Base-by-base conservation (phyloP, 306 rosid species). In the Acacia crassicarpa region DNA sequence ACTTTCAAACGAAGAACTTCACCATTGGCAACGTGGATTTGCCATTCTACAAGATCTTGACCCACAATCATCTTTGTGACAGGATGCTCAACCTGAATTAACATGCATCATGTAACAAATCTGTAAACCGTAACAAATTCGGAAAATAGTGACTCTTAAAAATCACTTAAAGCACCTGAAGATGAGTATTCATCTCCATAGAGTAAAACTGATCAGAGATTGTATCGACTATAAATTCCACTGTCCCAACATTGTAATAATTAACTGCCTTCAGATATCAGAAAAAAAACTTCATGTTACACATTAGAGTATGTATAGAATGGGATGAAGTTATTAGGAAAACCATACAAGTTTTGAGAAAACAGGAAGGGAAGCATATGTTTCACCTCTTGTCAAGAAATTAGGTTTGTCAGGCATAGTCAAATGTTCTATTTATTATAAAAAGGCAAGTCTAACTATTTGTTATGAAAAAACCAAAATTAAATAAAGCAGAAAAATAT, bases 151-250 rank as follows among this genome's bases (percentile, higher is more conserved):
- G 69, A 69, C 38, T 19, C 51, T 41, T 80, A 74, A 79, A 71
- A 72, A 73, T 20, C 74, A 68, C 78, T 81, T 58, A 78, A 81
- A 81, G 75, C 84, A 95, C 99, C 99, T 95, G 99, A 84, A 95
- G 99, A 72, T 97, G 96, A 66, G 98, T 95, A 80, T 95, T 95
- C 99, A 93, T 95, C 93, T 95, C 99, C 99, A 95, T 93, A 86
- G 92, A 95, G 89, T 91, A 93, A 86, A 95, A 95, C 61, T 93
- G 86, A 62, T 86, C 97, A 5, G 99, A 91, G 76, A 84, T 82
- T 14, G 98, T 95, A 89, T 95, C 99, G 78, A 95, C 99, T 87
- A 95, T 95, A 84, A 95, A 95, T 91, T 95, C 99, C 92, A 95
- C 98, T 10, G 99, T 95, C 85, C 98, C 99, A 84, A 98, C 99